Evolutionary conservation across 2,329 filamentous ascomycete species (phyloP), one percentile per base, ranked within the genome.

Genomic region (Xylariaceae sp.): DNA sequence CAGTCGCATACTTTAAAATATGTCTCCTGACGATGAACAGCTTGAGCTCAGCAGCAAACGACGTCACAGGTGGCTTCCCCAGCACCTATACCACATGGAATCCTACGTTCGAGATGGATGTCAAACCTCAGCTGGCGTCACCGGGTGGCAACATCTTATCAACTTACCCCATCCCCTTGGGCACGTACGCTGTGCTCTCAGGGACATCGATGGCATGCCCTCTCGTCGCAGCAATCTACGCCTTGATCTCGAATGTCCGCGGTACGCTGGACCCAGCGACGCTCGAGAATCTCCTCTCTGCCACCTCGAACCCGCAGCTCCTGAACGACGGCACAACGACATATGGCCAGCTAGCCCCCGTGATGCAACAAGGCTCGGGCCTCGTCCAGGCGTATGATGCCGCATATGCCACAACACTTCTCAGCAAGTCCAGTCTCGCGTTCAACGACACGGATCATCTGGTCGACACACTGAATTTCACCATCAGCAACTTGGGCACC

Each of bases 401-500:
- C 3, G 75, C 79, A 4, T 70, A 74, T 49, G 65, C 73, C 13
- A 76, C 68, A 2, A 72, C 73, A 2, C 53, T 76, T 11, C 63
- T 83, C 16, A 73, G 71, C 51, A 71, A 68, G 9, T 74, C 74
- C n/a, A 76, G 72, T 56, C 61, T 85, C 12, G 71, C 76, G 3
- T 82, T 83, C 63, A 83, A 84, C 55, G 80, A 85, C 57, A 80
- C 78, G 0, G 74, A 77, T 48, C 57, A 83, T 64, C 73, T 80
- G 47, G 57, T 59, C 34, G 59, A 65, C 9, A 64, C 63, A 2
- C 63, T 71, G 33, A 70, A 71, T 48, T 79, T 84, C 54, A 71
- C 66, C 30, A 67, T 85, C 49, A 68, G 61, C 51, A 85, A 84
- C 64, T 65, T 65, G 4, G 75, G 73, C 34, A 59, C 59, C 13